Percentiles rank a stretch among this genome's conserved stretches.
These are phyloP conservation scores for Croton setiger DNA, from an alignment of 441 rosid species.

Conservation along the genomic window DNA sequence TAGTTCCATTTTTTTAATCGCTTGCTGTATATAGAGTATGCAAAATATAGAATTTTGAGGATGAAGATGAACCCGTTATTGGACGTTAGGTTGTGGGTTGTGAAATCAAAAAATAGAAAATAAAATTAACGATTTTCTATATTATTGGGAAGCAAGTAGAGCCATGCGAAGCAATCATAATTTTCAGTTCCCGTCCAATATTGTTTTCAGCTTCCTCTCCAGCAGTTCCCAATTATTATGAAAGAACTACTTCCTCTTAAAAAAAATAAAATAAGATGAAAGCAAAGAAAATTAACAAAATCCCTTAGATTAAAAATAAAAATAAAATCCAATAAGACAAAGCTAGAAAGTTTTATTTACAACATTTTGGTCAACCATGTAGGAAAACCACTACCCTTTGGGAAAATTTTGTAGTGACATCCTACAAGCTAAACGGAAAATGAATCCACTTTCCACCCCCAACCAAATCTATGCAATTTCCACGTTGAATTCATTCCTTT, in stretches of 20 bases:
- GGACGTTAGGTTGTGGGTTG: too few relatives aligned
- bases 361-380: conserved; percentile 30
- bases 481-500: conserved; percentile 21
- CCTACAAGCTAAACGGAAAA: conserved; percentile 23
- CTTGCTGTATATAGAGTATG: not conserved
- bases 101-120: too few relatives aligned
- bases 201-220: too few relatives aligned
- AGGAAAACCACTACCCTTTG: conserved; percentile 23
- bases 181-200: too few relatives aligned
- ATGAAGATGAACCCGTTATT: too few relatives aligned
- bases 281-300: not conserved
- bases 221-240: too few relatives aligned
- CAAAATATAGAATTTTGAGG: too few relatives aligned
- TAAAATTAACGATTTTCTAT: too few relatives aligned
- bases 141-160: too few relatives aligned
- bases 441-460: conserved; percentile 23
- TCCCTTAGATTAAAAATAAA: conserved; percentile 6
- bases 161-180: too few relatives aligned
- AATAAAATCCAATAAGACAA: conserved; percentile 25
- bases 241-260: too few relatives aligned
- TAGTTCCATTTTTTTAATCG: not conserved
- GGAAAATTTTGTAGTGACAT: conserved; percentile 28
- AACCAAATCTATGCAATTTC: conserved; percentile 21
- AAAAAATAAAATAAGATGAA: not conserved
- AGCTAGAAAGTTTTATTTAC: conserved; percentile 39